phyloP scores from a whole-genome alignment of 2,329 filamentous ascomycete genomes.

The Passalora sequoiae region DNA sequence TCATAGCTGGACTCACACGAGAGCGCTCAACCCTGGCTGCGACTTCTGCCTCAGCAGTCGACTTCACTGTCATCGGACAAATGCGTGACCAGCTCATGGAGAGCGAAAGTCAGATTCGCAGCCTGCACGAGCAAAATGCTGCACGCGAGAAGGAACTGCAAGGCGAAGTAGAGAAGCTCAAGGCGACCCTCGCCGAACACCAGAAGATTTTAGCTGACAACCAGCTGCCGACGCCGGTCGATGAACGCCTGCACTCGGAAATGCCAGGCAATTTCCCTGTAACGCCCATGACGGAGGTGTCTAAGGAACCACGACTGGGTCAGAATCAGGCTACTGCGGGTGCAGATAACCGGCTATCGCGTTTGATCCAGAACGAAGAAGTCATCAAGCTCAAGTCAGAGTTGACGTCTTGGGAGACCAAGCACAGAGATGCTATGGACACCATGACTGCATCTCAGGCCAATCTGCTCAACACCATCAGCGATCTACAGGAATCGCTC shows the following conservation, averaged over 20 bases:
- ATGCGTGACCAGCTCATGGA: conserved; percentile 84
- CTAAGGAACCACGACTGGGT: conserved; percentile 27
- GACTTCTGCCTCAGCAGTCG: conserved; percentile 62
- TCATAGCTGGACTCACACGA: conserved; percentile 88
- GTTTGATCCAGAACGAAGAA: conserved; percentile 37
- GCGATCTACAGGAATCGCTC: conserved; percentile 63
- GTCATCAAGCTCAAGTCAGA: conserved; percentile 66
- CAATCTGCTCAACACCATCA: conserved; percentile 65
- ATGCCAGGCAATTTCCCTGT: conserved; percentile 38
- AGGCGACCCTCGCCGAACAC: conserved; percentile 46
- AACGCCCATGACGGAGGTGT: conserved; percentile 30
- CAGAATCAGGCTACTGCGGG: conserved; percentile 23
- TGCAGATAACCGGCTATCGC: conserved; percentile 10
- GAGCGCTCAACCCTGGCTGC: conserved; percentile 85
- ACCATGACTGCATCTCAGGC: conserved; percentile 68
- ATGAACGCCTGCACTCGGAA: conserved; percentile 19
- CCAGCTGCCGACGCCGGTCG: conserved; percentile 21
- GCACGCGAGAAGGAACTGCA: conserved; percentile 69
- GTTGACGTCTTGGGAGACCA: conserved; percentile 67
- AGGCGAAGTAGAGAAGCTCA: conserved; percentile 65
- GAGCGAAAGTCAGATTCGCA: conserved; percentile 71
- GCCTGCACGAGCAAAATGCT: conserved; percentile 68
- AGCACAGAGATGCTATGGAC: conserved; percentile 66
- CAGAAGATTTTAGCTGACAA: conserved; percentile 16
- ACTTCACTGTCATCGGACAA: conserved; percentile 83